Conservation (phyloP, 306 rosid species). For the Abrus precatorius region DNA sequence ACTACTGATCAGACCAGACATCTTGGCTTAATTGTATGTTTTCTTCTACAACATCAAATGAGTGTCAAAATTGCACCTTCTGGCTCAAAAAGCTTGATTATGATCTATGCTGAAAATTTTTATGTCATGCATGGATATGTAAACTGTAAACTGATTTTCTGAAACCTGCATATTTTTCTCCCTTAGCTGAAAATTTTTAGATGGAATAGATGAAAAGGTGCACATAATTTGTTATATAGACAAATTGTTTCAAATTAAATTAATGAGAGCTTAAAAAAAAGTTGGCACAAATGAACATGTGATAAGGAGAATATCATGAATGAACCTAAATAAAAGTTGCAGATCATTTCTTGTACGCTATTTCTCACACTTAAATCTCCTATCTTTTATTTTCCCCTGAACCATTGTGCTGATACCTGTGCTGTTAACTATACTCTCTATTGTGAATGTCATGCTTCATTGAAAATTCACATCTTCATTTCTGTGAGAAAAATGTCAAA, state of each 20-base stretch:
- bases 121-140: conserved; percentile 8
- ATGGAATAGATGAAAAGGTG: not conserved
- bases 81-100: conserved; percentile 6
- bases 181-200: not conserved
- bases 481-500: not conserved
- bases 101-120: not conserved
- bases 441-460: conserved; percentile 8
- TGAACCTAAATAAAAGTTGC: too few species aligned
- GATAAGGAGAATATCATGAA: not conserved
- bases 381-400: not conserved
- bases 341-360: not conserved
- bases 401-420: not conserved
- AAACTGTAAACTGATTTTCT: not conserved
- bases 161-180: conserved; percentile 1
- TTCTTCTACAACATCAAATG: conserved; percentile 14
- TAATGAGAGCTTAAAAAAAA: not conserved
- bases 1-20: conserved; percentile 56
- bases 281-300: not conserved
- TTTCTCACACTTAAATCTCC: not conserved
- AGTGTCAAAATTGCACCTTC: conserved; percentile 11
- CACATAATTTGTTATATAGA: not conserved
- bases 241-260: not conserved
- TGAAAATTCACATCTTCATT: not conserved
- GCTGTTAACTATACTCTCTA: not conserved
- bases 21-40: conserved; percentile 63